Evolutionary conservation across 2,329 filamentous ascomycete species (phyloP), one percentile per base, ranked within the genome.

Genomic region (Ustulina deusta): DNA sequence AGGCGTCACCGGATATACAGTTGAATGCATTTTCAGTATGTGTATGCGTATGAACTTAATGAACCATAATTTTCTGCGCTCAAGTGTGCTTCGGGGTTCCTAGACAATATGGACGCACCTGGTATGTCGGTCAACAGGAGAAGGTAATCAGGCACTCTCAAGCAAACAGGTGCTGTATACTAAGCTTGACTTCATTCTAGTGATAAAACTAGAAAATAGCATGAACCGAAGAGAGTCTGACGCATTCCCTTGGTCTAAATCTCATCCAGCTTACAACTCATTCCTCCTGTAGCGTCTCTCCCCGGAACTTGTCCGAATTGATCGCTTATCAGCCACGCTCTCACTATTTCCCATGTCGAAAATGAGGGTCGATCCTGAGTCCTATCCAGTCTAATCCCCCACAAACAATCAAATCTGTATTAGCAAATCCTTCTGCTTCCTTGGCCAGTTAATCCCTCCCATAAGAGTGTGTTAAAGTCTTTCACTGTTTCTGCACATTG

Each of bases 1-100:
- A 13, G 46, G 32, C 20, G 51, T 38, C 32, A 55, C n/a, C 20
- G n/a, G 34, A 17, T 55, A 22, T 27, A 40, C 27, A 55, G 2
- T 36, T 54, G 29, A n/a, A 27, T 36, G n/a, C 34, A 54, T 61
- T 54, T 25, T 49, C n/a, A 49, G 20, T n/a, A n/a, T n/a, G n/a
- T n/a, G n/a, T n/a, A n/a, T n/a, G n/a, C n/a, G n/a, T n/a, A n/a
- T n/a, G n/a, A 15, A 11, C 27, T 44, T 52, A 9, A 22, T 29
- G 40, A 61, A 44, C 10, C n/a, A 22, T 25, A 20, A 32, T 13
- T 29, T 25, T 36, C 40, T 34, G 6, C n/a, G 13, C 40, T 55
- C 20, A 36, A 38, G 38, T 22, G 38, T 29, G 15, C 15, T 20
- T 49, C 32, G 13, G 32, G 20, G 6, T 46, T 55, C 38, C 29